Percentiles rank a stretch among this genome's conserved stretches.
Evolutionary conservation across 306 rosid species (phyloP).

Genomic region (Rosa rugosa): DNA sequence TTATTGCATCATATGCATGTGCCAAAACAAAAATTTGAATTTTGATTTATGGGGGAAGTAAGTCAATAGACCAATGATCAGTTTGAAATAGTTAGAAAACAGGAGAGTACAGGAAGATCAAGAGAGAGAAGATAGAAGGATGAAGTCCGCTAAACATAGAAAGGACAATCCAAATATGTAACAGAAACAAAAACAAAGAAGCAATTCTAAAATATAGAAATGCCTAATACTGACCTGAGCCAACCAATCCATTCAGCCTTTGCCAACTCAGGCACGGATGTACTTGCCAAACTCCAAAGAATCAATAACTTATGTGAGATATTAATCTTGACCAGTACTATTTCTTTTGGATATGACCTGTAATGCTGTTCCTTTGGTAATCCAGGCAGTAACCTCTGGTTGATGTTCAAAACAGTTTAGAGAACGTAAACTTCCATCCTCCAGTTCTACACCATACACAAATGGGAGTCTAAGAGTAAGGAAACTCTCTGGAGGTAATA

Average conservation of each 20-base stretch:
- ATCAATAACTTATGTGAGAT: slow-evolving; percentile 38
- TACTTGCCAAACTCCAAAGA: slow-evolving; percentile 18
- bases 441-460: slow-evolving; percentile 78
- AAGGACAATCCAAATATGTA: background rate
- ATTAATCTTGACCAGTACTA: slow-evolving; percentile 45
- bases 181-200: background rate
- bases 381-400: slow-evolving; percentile 92
- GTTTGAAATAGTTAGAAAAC: background rate
- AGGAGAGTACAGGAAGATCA: background rate
- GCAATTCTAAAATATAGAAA: background rate
- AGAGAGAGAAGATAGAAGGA: background rate
- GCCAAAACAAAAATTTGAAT: background rate
- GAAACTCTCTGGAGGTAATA: slow-evolving; percentile 91
- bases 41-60: background rate
- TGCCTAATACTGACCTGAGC: slow-evolving; percentile 35
- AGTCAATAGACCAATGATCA: background rate
- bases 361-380: slow-evolving; percentile 69
- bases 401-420: slow-evolving; percentile 71
- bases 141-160: background rate
- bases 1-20: background rate
- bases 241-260: slow-evolving; percentile 22
- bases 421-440: slow-evolving; percentile 62
- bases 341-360: slow-evolving; percentile 63
- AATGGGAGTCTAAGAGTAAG: slow-evolving; percentile 81
- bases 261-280: slow-evolving; percentile 17